A percentile compares a stretch with the other conserved stretches of the same genome.
phyloP scores from a whole-genome alignment of 2,329 filamentous ascomycete species.

The Neoarthrinium moseri region DNA sequence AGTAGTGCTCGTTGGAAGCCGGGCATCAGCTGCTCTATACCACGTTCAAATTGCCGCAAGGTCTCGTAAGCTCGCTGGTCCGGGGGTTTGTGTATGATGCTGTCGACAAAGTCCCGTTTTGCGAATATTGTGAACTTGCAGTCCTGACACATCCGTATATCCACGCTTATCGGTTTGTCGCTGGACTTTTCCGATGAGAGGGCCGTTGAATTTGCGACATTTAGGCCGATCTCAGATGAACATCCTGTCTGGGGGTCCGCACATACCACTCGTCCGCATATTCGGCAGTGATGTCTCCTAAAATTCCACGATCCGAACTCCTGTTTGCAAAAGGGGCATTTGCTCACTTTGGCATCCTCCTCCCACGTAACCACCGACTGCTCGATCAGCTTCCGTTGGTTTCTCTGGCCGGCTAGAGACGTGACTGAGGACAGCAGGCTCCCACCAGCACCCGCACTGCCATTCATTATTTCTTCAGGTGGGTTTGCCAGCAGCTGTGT shows the following conservation, averaged over 20 bases:
- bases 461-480: conserved; percentile 59
- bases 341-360: conserved; percentile 75
- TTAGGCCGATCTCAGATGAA: conserved; percentile 79
- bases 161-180: conserved; percentile 56
- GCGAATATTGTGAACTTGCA: conserved; percentile 66
- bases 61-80: conserved; percentile 82
- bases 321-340: conserved; percentile 93
- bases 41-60: conserved; percentile 81
- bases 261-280: conserved; percentile 91
- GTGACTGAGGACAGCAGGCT: conserved; percentile 62
- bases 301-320: conserved; percentile 94
- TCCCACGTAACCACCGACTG: conserved; percentile 95
- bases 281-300: conserved; percentile 87
- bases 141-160: conserved; percentile 89
- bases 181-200: conserved; percentile 43
- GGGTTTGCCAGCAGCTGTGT: conserved; percentile 79
- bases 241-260: conserved; percentile 82
- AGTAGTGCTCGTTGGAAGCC: conserved; percentile 78
- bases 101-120: conserved; percentile 74
- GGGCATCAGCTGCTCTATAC: conserved; percentile 78
- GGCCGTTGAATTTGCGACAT: conserved; percentile 57
- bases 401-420: conserved; percentile 65
- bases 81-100: conserved; percentile 65
- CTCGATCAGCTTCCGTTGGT: conserved; percentile 76
- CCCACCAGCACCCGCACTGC: conserved; percentile 45